Percentiles rank a stretch among this genome's conserved stretches.
Evolutionary conservation across 768 basidiomycete genomes (phyloP).

Genomic region (Clitopilus passeckerianus): DNA sequence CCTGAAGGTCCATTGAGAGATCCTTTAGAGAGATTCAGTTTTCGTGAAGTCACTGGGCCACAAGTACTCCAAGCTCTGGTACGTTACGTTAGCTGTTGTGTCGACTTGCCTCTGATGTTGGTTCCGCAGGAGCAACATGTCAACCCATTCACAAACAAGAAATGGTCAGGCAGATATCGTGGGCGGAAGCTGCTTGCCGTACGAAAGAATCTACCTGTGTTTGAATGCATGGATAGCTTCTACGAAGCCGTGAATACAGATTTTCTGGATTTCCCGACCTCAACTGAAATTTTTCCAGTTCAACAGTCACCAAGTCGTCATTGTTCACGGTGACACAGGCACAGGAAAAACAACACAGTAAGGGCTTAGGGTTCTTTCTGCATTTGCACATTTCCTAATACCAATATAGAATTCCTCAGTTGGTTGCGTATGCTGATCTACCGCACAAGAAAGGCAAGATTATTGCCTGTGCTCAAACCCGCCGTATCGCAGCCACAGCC

Average conservation of each 20-base stretch:
- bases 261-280: conserved; percentile 1
- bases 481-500: conserved; percentile 95
- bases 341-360: conserved; percentile 96
- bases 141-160: conserved; percentile 85
- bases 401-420: conserved; percentile 96
- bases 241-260: conserved; percentile 67
- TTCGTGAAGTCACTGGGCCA: conserved; percentile 58
- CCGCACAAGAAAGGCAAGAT: conserved; percentile 88
- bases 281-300: conserved; percentile 35
- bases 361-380: conserved; percentile 24
- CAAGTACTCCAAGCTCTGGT: conserved; percentile 74
- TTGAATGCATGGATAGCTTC: conserved; percentile 89
- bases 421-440: conserved; percentile 89
- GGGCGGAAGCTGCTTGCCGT: conserved; percentile 65
- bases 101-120: conserved; percentile 6
- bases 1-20: conserved; percentile 19
- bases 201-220: conserved; percentile 90
- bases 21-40: conserved; percentile 73
- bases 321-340: conserved; percentile 93
- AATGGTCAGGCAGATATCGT: conserved; percentile 73
- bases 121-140: conserved; percentile 58
- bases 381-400: not conserved
- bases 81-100: conserved; percentile 15
- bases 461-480: conserved; percentile 94
- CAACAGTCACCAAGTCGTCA: conserved; percentile 75